Conservation (phyloP, 805 yeast species). For the Saccharomycopsis sp. region DNA sequence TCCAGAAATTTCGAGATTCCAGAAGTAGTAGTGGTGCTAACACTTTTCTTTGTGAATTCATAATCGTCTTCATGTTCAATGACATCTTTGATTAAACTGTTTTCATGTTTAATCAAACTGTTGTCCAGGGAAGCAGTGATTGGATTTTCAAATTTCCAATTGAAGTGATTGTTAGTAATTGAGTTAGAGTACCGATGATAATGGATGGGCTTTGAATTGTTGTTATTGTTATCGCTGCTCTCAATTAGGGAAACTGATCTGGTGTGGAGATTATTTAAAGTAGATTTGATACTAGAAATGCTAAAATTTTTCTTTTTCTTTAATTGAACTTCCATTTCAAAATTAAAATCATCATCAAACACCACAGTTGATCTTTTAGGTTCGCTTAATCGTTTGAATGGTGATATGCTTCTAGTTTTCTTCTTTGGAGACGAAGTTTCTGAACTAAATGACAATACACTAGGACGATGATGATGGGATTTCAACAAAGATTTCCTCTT, state of each 20-base stretch:
- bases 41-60: conserved; percentile 3
- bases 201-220: background rate
- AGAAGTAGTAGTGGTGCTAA: background rate
- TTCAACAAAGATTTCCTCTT: conserved; percentile 16
- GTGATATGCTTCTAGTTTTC: conserved; percentile 16
- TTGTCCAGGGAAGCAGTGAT: background rate
- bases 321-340: conserved; percentile 4
- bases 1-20: background rate
- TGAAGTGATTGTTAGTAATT: background rate
- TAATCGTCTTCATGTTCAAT: conserved; percentile 8
- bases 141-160: background rate
- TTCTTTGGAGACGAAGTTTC: conserved; percentile 12
- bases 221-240: background rate
- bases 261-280: conserved; percentile 9
- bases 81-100: conserved; percentile 16
- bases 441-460: background rate
- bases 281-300: conserved; percentile 11
- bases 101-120: background rate
- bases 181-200: background rate
- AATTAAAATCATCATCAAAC: conserved; percentile 17
- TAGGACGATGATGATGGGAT: background rate
- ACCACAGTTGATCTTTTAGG: conserved; percentile 14
- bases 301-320: conserved; percentile 13
- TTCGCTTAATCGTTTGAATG: conserved; percentile 16
- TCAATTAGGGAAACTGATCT: conserved; percentile 8